Evolutionary conservation across 208 protist genomes (phyloP), one percentile per base, ranked within the genome.

Genomic region (Trypanosoma vivax): DNA sequence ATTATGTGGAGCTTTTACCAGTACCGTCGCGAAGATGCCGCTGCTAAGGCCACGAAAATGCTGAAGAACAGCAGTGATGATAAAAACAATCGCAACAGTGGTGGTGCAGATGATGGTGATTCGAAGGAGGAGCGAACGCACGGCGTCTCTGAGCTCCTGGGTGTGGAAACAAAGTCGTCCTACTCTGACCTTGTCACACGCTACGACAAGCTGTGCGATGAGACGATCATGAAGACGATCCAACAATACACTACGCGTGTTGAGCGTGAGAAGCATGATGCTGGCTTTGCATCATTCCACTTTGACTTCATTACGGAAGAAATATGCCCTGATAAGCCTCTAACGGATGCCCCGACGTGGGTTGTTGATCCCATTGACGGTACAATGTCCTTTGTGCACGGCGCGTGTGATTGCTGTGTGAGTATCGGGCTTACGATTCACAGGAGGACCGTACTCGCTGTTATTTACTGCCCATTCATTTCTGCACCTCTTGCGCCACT

Each of bases 311-410:
- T 82, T 33, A 75, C 65, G 18, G 65, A 84, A 43, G 75, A 79
- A 55, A 56, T 81, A 18, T 60, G 52, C 48, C 54, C 70, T 9
- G 51, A 55, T 34, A 58, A 40, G 28, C 49, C 45, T 23, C 60
- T 85, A 40, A 69, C 60, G 14, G 66, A 87, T 49, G 72, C 50
- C 25, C 65, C 61, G 25, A 88, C 79, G 23, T 92, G 84, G 82
- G 65, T 89, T 21, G 73, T 92, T 10, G 81, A 90, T 64, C 81
- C 81, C 1, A 78, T 92, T 59, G 76, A 90, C 47, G 81, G 84
- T 19, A 84, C 84, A 31, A 77, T 79, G 60, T 79, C 68, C 1
- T 92, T 92, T 63, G 56, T 80, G 5, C 83, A 92, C 51, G 73
- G 78, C 13, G 28, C 73, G 27, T 75, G 67, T 5, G 83, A 92